Base-by-base conservation (phyloP, 192 early-diverging fungal species). In the Haplosporangium gracile region DNA sequence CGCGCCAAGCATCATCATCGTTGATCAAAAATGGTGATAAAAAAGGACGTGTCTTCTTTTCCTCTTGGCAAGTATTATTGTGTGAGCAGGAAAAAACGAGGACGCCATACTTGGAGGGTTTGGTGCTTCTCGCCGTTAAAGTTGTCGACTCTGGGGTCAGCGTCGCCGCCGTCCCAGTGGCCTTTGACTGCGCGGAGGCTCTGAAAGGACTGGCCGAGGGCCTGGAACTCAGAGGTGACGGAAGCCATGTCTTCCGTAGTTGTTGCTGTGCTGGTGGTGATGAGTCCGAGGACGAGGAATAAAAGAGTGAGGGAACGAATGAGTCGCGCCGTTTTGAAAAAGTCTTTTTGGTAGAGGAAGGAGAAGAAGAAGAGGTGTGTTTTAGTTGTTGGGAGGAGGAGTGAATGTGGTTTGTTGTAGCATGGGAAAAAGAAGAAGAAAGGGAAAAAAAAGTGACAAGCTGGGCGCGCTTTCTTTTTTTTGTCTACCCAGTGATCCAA, bases 81-180 rank as follows among this genome's bases (percentile, higher is more conserved):
- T 45, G 43, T 45, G 43, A 45, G 42, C 8, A 69, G 34, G n/a
- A 38, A 15, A 38, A 40, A 60, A 26, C 1, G 36, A 36, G 53
- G 39, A 11, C 32, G 18, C 8, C 18, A 78, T 83, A 89, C 88
- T 83, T 89, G 81, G 39, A 89, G 75, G n/a, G 72, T 45, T 15
- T 88, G 65, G 65, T 88, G 83, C 72, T 89, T 89, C 29, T 89
- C 84, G 70, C 89, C 89, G 39, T 89, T 83, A 55, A 88, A 86
- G 76, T 76, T 83, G 74, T 89, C 87, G 51, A 83, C 76, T 13
- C 70, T 74, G 6, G 84, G 75, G 39, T 88, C 76, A 20, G 82
- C 39, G 13, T 89, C 82, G 6, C 75, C 80, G 43, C 82, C 89
- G 39, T 78, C 81, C 55, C 79, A 87, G 70, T 90, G 88, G 75